Percentiles rank a stretch among this genome's conserved stretches.
Conservation (phyloP, 2,329 filamentous ascomycete species). For the Fusarium longipes region DNA sequence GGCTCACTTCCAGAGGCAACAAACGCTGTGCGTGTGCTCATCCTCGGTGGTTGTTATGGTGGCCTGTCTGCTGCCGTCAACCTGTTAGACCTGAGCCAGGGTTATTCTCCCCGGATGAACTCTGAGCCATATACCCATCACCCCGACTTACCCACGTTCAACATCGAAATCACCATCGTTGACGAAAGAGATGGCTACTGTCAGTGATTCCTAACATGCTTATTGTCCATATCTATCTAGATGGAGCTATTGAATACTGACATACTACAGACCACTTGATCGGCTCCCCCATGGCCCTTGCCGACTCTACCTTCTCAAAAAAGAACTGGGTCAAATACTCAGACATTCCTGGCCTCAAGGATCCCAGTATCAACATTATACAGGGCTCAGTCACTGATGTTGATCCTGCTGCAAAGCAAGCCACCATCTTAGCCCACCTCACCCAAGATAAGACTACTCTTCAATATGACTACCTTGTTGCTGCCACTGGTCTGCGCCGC, state of each 20-base stretch:
- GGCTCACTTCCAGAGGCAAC: conserved; percentile 45
- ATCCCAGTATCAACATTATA: conserved; percentile 70
- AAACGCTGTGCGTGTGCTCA: conserved; percentile 66
- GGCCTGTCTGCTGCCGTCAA: conserved; percentile 75
- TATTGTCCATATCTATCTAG: background rate
- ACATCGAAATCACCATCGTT: conserved; percentile 77
- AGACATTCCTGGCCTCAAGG: conserved; percentile 73
- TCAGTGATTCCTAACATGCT: conserved; percentile 55
- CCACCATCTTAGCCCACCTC: conserved; percentile 63
- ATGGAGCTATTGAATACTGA: conserved; percentile 10
- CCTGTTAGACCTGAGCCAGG: conserved; percentile 72
- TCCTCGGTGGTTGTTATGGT: conserved; percentile 79
- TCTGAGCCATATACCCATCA: conserved; percentile 54
- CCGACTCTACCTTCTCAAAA: conserved; percentile 69
- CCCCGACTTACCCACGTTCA: conserved; percentile 59
- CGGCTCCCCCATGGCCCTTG: conserved; percentile 77
- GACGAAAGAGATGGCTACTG: conserved; percentile 88
- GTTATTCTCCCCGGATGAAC: conserved; percentile 61
- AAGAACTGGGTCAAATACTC: conserved; percentile 77
- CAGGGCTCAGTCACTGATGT: conserved; percentile 73
- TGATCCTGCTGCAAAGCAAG: conserved; percentile 68
- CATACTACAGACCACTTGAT: conserved; percentile 74
- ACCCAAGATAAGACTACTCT: conserved; percentile 58
- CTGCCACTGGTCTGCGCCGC: conserved; percentile 75
- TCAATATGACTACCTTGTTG: conserved; percentile 80